These are phyloP conservation scores for Solanum ahanhuiri DNA, from an alignment of 257 asterid genomes.

Conservation along the genomic window DNA sequence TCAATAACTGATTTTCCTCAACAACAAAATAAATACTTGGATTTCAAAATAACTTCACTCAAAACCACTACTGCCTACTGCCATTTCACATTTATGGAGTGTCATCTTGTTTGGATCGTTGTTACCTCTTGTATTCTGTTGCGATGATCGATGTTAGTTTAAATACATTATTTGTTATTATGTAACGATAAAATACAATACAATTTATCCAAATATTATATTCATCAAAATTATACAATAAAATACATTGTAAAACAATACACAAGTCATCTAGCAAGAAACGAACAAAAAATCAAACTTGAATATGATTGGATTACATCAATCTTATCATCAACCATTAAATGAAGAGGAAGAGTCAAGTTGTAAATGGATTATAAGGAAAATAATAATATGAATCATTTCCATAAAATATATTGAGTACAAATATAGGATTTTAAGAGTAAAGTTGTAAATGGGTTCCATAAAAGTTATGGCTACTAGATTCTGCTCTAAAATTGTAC, in stretches of 20 bases:
- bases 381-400: background rate
- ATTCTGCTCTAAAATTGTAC: background rate
- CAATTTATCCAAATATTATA: too few relatives aligned
- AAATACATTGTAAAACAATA: background rate
- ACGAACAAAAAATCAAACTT: background rate
- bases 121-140: too few relatives aligned
- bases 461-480: background rate
- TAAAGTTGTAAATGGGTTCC: background rate
- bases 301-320: background rate
- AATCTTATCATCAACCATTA: background rate
- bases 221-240: too few relatives aligned
- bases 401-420: background rate
- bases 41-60: background rate
- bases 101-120: too few relatives aligned
- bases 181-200: background rate
- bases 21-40: slow-evolving; percentile 31
- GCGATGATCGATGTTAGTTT: background rate
- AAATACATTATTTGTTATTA: too few relatives aligned
- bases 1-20: slow-evolving; percentile 33
- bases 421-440: background rate
- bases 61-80: too few relatives aligned
- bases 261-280: background rate
- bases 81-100: too few relatives aligned
- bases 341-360: background rate
- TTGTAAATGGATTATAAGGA: background rate